These are phyloP conservation scores for Termitomyces sp. DNA, from an alignment of 768 basidiomycete genomes.

Conservation along the genomic window DNA sequence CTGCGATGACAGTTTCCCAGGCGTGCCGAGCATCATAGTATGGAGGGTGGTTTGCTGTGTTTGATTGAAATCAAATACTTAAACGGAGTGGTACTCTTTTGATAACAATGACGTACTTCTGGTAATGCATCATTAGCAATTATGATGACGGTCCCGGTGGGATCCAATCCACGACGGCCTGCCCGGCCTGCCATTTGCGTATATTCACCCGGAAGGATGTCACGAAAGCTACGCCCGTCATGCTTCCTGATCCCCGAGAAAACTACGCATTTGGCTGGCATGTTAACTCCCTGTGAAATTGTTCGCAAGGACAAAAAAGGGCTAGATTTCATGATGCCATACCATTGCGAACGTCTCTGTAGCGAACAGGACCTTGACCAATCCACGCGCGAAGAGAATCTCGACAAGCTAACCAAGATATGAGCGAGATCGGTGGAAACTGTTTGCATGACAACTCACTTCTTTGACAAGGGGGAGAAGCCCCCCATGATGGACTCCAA, in stretches of 20 bases:
- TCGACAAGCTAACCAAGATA: constrained; percentile 73
- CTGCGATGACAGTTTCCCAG: constrained; percentile 90
- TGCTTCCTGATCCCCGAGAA: constrained; percentile 95
- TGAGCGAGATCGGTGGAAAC: constrained; percentile 3
- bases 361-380: constrained; percentile 96
- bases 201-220: constrained; percentile 88
- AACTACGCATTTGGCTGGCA: constrained; percentile 97
- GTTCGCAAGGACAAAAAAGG: neutral
- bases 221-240: constrained; percentile 89
- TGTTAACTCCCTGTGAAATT: constrained; percentile 84
- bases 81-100: neutral
- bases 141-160: constrained; percentile 94
- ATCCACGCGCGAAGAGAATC: constrained; percentile 89
- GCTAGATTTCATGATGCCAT: constrained; percentile 14
- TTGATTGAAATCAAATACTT: neutral
- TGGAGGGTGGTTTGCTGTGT: constrained; percentile 67
- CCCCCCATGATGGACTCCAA: constrained; percentile 97
- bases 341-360: constrained; percentile 99
- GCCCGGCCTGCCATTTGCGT: constrained; percentile 99
- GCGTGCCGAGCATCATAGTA: constrained; percentile 92
- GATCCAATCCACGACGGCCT: constrained; percentile 91
- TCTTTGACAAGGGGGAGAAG: constrained; percentile 96
- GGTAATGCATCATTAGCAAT: constrained; percentile 81
- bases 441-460: constrained; percentile 39
- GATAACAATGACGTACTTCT: constrained; percentile 49